phyloP scores from a whole-genome alignment of 2,329 filamentous ascomycete genomes.

The Dactylella cylindrospora region DNA sequence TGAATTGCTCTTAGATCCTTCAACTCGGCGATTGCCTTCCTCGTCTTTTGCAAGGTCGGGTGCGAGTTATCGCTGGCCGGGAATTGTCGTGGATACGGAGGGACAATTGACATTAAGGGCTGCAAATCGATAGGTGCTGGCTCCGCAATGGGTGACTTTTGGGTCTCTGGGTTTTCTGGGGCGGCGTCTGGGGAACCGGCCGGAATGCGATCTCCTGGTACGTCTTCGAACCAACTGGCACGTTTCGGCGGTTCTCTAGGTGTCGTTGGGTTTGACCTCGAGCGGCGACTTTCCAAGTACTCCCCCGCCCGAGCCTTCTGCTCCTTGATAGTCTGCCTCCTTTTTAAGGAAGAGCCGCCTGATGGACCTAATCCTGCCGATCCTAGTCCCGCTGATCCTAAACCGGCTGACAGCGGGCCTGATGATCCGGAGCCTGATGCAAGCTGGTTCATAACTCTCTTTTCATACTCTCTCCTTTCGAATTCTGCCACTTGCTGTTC shows the following conservation, averaged over 20 bases:
- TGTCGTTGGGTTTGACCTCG: conserved; percentile 49
- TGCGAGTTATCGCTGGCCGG: conserved; percentile 96
- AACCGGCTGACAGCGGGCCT: too few species aligned
- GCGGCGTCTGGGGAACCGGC: conserved; percentile 53
- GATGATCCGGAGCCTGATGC: conserved; percentile 9
- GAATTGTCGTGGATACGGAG: conserved; percentile 89
- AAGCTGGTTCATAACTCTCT: conserved; percentile 17
- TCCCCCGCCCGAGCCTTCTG: conserved; percentile 53
- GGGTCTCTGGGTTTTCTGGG: conserved; percentile 64
- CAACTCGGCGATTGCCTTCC: conserved; percentile 70
- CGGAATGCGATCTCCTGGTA: conserved; percentile 8
- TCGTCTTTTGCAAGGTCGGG: conserved; percentile 77
- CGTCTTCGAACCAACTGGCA: conserved; percentile 50
- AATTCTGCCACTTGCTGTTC: conserved; percentile 41
- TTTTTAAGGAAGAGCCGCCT: conserved; percentile 44
- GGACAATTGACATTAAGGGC: conserved; percentile 85
- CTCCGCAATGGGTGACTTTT: conserved; percentile 50
- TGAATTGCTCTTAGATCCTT: conserved; percentile 73
- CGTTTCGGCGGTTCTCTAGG: conserved; percentile 52
- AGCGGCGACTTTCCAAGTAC: conserved; percentile 49
- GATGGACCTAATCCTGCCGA: conserved; percentile 44
- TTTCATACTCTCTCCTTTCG: conserved; percentile 38
- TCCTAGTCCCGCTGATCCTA: conserved; percentile 48
- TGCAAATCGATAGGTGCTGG: conserved; percentile 70
- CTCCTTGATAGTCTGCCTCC: conserved; percentile 46